These are phyloP conservation scores for Colletotrichum coccodes DNA, from an alignment of 2,329 filamentous ascomycete genomes.

Conservation along the genomic window DNA sequence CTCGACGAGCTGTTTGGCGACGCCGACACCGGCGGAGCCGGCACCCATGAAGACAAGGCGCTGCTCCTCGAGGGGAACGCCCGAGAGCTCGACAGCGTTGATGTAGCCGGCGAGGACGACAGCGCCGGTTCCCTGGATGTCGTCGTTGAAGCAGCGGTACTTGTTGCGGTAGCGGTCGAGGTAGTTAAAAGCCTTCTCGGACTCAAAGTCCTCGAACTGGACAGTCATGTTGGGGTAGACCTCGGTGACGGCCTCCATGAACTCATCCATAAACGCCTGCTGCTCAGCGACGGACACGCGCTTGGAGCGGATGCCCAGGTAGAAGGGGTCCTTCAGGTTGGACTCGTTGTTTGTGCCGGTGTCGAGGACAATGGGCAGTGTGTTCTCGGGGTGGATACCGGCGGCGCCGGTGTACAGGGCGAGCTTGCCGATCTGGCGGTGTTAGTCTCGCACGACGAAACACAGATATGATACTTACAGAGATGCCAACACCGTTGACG, in stretches of 20 bases:
- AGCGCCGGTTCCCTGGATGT: conserved; percentile 96
- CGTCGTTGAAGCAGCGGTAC: conserved; percentile 98
- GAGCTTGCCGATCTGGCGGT: conserved; percentile 82
- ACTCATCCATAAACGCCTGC: conserved; percentile 93
- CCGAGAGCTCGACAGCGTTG: conserved; percentile 83
- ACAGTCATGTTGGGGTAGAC: conserved; percentile 76
- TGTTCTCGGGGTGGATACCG: conserved; percentile 91
- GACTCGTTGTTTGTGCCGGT: conserved; percentile 73
- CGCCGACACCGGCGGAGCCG: conserved; percentile 94
- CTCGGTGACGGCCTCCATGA: conserved; percentile 91
- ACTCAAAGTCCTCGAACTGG: conserved; percentile 98
- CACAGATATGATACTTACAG: conserved; percentile 63
- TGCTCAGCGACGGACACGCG: conserved; percentile 83
- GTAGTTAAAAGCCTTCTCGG: conserved; percentile 88
- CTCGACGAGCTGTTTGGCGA: conserved; percentile 97
- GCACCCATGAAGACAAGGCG: conserved; percentile 96
- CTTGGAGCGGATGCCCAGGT: conserved; percentile 88
- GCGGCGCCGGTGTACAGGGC: conserved; percentile 95
- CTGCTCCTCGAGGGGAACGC: conserved; percentile 88
- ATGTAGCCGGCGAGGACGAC: conserved; percentile 87
- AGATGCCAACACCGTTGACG: conserved; percentile 97
- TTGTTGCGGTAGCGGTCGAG: conserved; percentile 87
- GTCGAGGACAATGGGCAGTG: conserved; percentile 76
- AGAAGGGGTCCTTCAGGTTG: conserved; percentile 78
- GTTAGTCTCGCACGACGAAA: conserved; percentile 33